Evolutionary conservation across 208 protist genomes (phyloP).

Genomic region (Leishmania braziliensis): DNA sequence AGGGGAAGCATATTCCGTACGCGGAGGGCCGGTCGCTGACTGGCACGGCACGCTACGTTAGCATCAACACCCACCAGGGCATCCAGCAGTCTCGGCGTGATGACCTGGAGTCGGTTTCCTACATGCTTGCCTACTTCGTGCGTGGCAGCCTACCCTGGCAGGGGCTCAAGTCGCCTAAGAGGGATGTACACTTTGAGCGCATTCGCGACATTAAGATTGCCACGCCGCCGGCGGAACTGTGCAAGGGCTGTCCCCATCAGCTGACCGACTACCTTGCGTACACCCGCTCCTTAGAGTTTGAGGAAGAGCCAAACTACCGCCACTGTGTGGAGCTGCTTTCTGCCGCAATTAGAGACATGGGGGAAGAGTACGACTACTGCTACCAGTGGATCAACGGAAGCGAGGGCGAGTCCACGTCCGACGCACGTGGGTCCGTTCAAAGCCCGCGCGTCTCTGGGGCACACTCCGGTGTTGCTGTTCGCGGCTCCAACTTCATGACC

Average conservation of each 20-base stretch:
- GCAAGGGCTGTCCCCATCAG: constrained; percentile 54
- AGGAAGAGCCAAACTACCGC: constrained; percentile 77
- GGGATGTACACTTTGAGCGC: constrained; percentile 40
- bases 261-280: constrained; percentile 65
- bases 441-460: constrained; percentile 10
- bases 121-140: constrained; percentile 99
- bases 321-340: constrained; percentile 60
- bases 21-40: constrained; percentile 66
- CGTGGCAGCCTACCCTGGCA: constrained; percentile 97
- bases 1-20: constrained; percentile 80
- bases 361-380: constrained; percentile 60
- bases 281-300: constrained; percentile 60
- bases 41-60: constrained; percentile 85
- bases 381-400: constrained; percentile 55
- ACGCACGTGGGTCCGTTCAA: constrained; percentile 7
- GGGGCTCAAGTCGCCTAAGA: constrained; percentile 58
- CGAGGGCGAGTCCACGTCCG: constrained; percentile 4
- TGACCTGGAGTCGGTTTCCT: constrained; percentile 84
- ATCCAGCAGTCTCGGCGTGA: constrained; percentile 92
- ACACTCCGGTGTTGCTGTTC: constrained; percentile 31
- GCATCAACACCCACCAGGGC: constrained; percentile 98
- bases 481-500: constrained; percentile 31
- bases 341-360: constrained; percentile 34
- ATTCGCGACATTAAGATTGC: constrained; percentile 68
- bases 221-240: constrained; percentile 54